Evolutionary conservation across 139 green algal species (phyloP).

Genomic region (Micractinium sp.): DNA sequence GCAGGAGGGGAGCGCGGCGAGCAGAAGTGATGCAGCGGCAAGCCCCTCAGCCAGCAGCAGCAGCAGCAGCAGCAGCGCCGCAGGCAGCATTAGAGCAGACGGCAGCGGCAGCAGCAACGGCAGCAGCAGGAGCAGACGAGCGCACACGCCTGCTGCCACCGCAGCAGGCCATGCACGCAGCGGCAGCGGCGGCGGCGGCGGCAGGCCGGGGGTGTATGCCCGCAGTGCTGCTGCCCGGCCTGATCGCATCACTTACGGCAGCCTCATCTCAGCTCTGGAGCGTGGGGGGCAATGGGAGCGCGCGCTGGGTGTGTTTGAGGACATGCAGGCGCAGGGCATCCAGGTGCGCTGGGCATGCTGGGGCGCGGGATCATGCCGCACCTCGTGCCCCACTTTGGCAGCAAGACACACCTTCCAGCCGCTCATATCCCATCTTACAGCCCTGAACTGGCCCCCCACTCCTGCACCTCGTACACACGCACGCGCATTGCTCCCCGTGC

Average conservation of each 20-base stretch:
- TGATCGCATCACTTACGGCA: constrained; percentile 81
- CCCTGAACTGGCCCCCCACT: neutral
- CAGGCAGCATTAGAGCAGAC: neutral
- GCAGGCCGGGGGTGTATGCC: neutral
- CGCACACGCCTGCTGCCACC: neutral
- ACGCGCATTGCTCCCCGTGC: neutral
- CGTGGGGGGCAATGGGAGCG: constrained; percentile 44
- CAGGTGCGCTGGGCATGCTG: constrained; percentile 14
- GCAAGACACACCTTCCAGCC: no score
- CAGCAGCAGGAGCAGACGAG: neutral
- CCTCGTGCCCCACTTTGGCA: no score
- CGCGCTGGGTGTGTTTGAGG: constrained; percentile 43
- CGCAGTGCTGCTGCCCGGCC: constrained; percentile 54
- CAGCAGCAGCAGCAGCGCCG: neutral
- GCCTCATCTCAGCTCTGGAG: constrained; percentile 74
- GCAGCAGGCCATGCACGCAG: no score
- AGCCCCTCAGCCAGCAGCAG: neutral
- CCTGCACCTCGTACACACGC: neutral
- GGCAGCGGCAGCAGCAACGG: neutral
- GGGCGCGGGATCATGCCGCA: no score
- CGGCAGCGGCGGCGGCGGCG: no score
- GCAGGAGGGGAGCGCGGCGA: no score
- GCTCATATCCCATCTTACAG: no score
- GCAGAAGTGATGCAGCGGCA: no score
- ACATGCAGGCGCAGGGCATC: constrained; percentile 27